Evolutionary conservation across 2,329 filamentous ascomycete genomes (phyloP).

Genomic region (Fusarium liriodendri): DNA sequence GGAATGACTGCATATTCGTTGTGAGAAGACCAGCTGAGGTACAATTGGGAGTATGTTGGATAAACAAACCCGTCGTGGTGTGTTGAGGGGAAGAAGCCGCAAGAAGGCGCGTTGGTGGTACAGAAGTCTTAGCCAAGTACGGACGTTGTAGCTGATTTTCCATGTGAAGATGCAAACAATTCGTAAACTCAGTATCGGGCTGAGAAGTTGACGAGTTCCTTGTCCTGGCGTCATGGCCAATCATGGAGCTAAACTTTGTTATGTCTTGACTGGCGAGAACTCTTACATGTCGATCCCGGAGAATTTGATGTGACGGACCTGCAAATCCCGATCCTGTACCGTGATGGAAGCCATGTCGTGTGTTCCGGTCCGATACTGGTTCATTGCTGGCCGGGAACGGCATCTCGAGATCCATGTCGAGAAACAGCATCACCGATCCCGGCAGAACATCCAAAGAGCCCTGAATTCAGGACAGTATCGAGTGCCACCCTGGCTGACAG

Average conservation of each 20-base stretch:
- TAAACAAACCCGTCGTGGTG: neutral
- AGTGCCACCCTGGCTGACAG: neutral
- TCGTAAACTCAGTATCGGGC: slow-evolving; percentile 1
- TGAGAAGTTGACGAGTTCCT: neutral
- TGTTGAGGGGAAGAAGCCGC: neutral
- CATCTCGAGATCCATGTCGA: neutral
- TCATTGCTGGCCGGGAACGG: neutral
- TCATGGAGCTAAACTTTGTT: neutral
- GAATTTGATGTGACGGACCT: slow-evolving; percentile 28
- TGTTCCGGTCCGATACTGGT: neutral
- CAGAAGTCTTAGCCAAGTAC: neutral
- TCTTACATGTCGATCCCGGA: slow-evolving; percentile 33
- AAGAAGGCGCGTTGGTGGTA: neutral
- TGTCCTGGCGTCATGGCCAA: neutral
- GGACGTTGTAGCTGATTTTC: neutral
- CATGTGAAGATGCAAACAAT: slow-evolving; percentile 29
- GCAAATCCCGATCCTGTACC: neutral
- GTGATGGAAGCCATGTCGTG: neutral
- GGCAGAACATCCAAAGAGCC: neutral
- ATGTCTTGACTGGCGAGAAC: neutral
- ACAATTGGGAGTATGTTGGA: neutral
- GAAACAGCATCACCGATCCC: neutral
- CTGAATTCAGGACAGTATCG: neutral
- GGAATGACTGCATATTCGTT: neutral
- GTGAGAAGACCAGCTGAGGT: neutral